Base-by-base conservation (phyloP, 2,329 filamentous ascomycete genomes). In the Keithomyces neogunnii region DNA sequence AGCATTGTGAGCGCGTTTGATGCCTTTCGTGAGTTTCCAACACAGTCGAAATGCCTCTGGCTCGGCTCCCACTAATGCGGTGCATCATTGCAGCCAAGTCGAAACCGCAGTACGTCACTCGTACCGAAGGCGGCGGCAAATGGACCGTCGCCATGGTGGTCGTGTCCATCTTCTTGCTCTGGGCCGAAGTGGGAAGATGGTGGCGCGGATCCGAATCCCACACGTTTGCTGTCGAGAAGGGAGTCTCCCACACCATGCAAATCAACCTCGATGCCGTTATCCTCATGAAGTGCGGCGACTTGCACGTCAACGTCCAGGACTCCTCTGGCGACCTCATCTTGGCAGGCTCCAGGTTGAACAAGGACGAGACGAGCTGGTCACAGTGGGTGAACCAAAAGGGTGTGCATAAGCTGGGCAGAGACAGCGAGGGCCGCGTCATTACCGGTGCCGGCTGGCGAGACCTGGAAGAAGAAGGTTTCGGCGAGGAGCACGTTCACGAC, bases 281-380 rank as follows among this genome's bases (percentile, higher is more conserved):
- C 47, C 78, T 78, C 49, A 99, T 99, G 93, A 74, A 78, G 60
- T 99, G 93, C 74, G 72, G 77, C 52, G 86, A 95, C 64, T 72
- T 99, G n/a, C 88, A 96, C 71, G 76, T 99, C 69, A 97, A 99
- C 71, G 91, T 99, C 48, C 93, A 97, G 73, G 93, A 99, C 68
- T 91, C 92, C 2, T 83, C 89, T 0, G 91, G 93, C 49, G 93
- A 99, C 68, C 84, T 88, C 56, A 95, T 97, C 61, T 77, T 95
- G 32, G 93, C 93, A 3, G 88, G 81, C 3, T 76, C 85, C 38
- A 75, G 85, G 56, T 75, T 99, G 55, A 76, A 80, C 56, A 84
- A 82, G 62, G 89, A 96, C 61, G 72, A 80, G 13, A 97, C 93
- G 6, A 80, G 73, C 56, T 99, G 92, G 89, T 65, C 67, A 28